Evolutionary conservation across 1,139 yeast species (phyloP).

Genomic region (Diutina catenulata): DNA sequence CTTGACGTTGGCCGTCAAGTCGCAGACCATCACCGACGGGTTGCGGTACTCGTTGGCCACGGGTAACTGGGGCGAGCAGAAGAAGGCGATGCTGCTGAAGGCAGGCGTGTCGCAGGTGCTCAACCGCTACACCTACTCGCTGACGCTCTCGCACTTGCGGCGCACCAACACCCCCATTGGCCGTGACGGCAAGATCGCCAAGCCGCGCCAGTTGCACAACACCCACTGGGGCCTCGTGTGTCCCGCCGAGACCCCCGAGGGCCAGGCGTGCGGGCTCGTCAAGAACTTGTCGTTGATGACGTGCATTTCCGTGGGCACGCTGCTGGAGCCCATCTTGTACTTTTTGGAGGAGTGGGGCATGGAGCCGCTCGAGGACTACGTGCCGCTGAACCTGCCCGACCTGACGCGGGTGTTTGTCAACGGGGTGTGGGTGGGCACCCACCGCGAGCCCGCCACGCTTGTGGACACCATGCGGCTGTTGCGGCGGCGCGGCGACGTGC

Average conservation of each 20-base stretch:
- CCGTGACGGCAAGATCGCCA: slow-evolving; percentile 95
- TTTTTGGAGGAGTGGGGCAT: slow-evolving; percentile 98
- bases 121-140: slow-evolving; percentile 94
- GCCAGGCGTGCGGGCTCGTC: slow-evolving; percentile 99
- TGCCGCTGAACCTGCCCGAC: slow-evolving; percentile 84
- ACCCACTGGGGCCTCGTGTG: slow-evolving; percentile 99
- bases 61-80: slow-evolving; percentile 99
- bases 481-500: slow-evolving; percentile 91
- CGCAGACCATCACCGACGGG: slow-evolving; percentile 95
- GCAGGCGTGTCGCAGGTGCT: slow-evolving; percentile 99
- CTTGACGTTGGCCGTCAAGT: slow-evolving; percentile 90
- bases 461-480: slow-evolving; percentile 85
- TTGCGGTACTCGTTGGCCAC: slow-evolving; percentile 95
- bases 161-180: slow-evolving; percentile 99
- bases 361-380: slow-evolving; percentile 94
- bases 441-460: slow-evolving; percentile 85
- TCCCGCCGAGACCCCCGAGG: slow-evolving; percentile 99
- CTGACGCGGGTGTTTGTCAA: slow-evolving; percentile 92
- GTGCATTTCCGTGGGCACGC: slow-evolving; percentile 94
- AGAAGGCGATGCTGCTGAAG: slow-evolving; percentile 96
- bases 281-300: slow-evolving; percentile 94
- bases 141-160: slow-evolving; percentile 93
- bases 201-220: slow-evolving; percentile 97
- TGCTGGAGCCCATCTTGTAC: slow-evolving; percentile 89
- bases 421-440: slow-evolving; percentile 99